Evolutionary conservation across 306 rosid species (phyloP).

Genomic region (Begonia peltatifolia): DNA sequence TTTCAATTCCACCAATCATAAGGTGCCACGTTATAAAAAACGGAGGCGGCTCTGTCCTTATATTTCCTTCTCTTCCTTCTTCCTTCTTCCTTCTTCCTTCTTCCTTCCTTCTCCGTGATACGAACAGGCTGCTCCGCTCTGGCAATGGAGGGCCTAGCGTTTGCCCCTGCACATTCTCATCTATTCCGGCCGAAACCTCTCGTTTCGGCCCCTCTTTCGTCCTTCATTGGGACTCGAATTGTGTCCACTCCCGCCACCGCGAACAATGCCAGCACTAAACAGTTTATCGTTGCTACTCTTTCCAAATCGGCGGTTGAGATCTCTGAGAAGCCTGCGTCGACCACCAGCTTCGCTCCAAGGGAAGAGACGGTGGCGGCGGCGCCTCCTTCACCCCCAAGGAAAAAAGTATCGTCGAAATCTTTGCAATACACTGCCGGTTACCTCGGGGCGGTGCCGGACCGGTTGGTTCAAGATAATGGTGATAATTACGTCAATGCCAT

Average conservation of each 20-base stretch:
- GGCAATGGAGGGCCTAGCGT: slow-evolving; percentile 41
- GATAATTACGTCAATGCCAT: slow-evolving; percentile 24
- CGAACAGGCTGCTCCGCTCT: neutral
- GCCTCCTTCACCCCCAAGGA: slow-evolving; percentile 12
- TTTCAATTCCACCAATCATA: no score
- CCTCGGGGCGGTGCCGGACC: slow-evolving; percentile 59
- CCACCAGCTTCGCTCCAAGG: slow-evolving; percentile 5
- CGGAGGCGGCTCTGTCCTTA: no score
- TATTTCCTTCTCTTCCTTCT: no score
- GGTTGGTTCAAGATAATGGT: slow-evolving; percentile 12
- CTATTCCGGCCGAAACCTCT: slow-evolving; percentile 10
- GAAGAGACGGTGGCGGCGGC: slow-evolving; percentile 10
- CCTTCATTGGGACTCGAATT: slow-evolving; percentile 1
- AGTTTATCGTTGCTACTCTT: slow-evolving; percentile 27
- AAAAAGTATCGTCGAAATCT: slow-evolving; percentile 29
- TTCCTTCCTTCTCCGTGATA: neutral
- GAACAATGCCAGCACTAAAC: slow-evolving; percentile 1
- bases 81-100: no score
- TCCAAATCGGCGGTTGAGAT: slow-evolving; percentile 21
- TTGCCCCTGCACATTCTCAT: slow-evolving; percentile 16
- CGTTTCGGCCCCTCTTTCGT: neutral
- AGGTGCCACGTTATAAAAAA: no score
- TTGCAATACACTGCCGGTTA: slow-evolving; percentile 62
- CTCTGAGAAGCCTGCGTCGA: slow-evolving; percentile 10
- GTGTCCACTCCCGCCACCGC: neutral